These are phyloP conservation scores for Hirschfeldia incana DNA, from an alignment of 345 rosid genomes.

Conservation along the genomic window DNA sequence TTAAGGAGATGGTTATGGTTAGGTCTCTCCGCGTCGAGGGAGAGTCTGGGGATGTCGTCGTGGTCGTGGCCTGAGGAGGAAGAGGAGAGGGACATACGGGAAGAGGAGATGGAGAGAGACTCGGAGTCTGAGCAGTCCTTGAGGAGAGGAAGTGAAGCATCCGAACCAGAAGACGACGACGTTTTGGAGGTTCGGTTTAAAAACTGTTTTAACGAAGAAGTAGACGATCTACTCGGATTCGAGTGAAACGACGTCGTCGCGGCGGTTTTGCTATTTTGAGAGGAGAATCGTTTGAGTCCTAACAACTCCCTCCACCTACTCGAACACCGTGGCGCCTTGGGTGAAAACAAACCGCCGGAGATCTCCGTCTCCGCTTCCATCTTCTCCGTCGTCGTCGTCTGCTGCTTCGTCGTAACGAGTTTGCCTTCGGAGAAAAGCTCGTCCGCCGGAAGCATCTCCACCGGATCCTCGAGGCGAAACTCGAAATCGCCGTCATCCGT, in stretches of 20 bases:
- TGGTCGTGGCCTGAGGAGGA: conserved; percentile 88
- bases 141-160: conserved; percentile 61
- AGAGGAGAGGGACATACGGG: conserved; percentile 82
- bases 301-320: conserved; percentile 91
- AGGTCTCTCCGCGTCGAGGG: conserved; percentile 83
- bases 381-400: conserved; percentile 5
- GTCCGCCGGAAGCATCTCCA: conserved; percentile 79
- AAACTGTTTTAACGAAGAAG: conserved; percentile 65
- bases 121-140: conserved; percentile 64
- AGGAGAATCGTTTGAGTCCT: conserved; percentile 67
- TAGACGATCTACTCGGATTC: conserved; percentile 26
- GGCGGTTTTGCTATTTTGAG: conserved; percentile 37
- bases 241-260: conserved; percentile 23
- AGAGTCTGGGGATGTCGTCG: conserved; percentile 75
- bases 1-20: conserved; percentile 19
- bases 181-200: conserved; percentile 69
- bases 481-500: conserved; percentile 62
- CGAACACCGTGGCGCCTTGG: conserved; percentile 84
- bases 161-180: conserved; percentile 35
- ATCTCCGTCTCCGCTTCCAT: conserved; percentile 42
- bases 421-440: conserved; percentile 88
- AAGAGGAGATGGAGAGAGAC: conserved; percentile 67
- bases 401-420: conserved; percentile 55
- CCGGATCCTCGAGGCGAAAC: conserved; percentile 77
- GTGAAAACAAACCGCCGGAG: conserved; percentile 57